Evolutionary conservation across 345 rosid species (phyloP), one percentile per base, ranked within the genome.

Genomic region (Orychophragmus violaceus): DNA sequence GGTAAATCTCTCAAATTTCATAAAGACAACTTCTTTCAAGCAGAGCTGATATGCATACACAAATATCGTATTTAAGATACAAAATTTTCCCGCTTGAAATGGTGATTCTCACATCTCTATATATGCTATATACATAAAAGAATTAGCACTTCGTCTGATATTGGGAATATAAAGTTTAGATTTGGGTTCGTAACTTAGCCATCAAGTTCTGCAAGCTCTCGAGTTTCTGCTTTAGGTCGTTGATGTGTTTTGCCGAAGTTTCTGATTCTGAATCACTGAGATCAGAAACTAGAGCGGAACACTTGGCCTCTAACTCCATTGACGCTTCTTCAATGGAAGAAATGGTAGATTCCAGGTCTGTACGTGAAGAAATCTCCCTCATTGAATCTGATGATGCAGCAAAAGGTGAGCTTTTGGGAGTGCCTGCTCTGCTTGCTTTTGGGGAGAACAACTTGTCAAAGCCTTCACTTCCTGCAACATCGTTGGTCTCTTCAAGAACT

Each of bases 381-480:
- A 46, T 44, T 23, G 41, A 45, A 64, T 64, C 72, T 65, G 79
- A 21, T 24, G 76, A 60, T 13, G 74, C 81, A 23, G 84, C 71
- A 56, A 64, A 76, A 37, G 59, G 76, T 37, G 61, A 51, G 39
- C 80, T 82, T 67, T 73, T 45, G 52, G 81, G 77, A 75, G 75
- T 82, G 58, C 66, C 75, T 10, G 65, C 79, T 63, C 79, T 61
- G 74, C 84, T 78, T 6, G 75, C 82, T 55, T 71, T 82, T 10
- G 91, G 78, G 16, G 91, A 77, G 77, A 87, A 84, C 48, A 94
- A 84, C 71, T 81, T 85, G 75, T 88, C 93, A 23, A 94, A 82
- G 16, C 99, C 84, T 59, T 84, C 91, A 33, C 82, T 87, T 73
- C 99, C 99, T 94, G 85, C 74, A 85, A 48, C 25, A 50, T 63